phyloP scores from a whole-genome alignment of 257 asterid species.

The Mentha longifolia region DNA sequence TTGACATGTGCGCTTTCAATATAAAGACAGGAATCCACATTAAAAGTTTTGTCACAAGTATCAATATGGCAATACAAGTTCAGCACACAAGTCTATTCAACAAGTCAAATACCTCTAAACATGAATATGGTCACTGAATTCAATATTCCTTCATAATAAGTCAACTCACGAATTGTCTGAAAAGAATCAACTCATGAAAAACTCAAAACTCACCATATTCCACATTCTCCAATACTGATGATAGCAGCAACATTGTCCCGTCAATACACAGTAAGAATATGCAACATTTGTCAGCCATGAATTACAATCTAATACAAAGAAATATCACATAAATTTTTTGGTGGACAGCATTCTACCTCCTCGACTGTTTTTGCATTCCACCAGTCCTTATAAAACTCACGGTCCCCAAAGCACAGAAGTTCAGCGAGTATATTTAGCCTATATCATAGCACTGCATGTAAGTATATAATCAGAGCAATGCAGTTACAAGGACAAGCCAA shows the following conservation, averaged over 20 bases:
- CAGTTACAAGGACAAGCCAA: slow-evolving; percentile 20
- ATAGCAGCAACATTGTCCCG: slow-evolving; percentile 42
- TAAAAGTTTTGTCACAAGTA: neutral
- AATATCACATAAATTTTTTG: neutral
- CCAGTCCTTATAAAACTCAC: slow-evolving; percentile 99
- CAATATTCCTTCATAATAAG: slow-evolving; percentile 7
- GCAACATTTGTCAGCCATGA: slow-evolving; percentile 35
- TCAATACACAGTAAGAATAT: slow-evolving; percentile 30
- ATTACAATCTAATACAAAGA: neutral
- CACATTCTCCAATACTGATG: slow-evolving; percentile 99
- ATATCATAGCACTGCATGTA: slow-evolving; percentile 47
- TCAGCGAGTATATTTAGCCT: slow-evolving; percentile 99
- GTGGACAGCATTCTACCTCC: slow-evolving; percentile 59
- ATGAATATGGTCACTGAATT: slow-evolving; percentile 17
- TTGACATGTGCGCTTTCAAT: too few relatives aligned
- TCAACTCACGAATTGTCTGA: too few relatives aligned
- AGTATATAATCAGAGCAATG: slow-evolving; percentile 45
- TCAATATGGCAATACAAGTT: neutral
- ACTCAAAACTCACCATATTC: slow-evolving; percentile 79
- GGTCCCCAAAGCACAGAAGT: slow-evolving; percentile 90
- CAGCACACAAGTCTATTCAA: slow-evolving; percentile 24
- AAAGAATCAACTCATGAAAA: slow-evolving; percentile 16
- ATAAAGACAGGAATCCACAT: neutral
- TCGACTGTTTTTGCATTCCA: slow-evolving; percentile 98
- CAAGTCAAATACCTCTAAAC: slow-evolving; percentile 23